Percentiles rank a stretch among this genome's conserved stretches.
phyloP scores from a whole-genome alignment of 306 rosid genomes.

The Gastrolobium villosum region DNA sequence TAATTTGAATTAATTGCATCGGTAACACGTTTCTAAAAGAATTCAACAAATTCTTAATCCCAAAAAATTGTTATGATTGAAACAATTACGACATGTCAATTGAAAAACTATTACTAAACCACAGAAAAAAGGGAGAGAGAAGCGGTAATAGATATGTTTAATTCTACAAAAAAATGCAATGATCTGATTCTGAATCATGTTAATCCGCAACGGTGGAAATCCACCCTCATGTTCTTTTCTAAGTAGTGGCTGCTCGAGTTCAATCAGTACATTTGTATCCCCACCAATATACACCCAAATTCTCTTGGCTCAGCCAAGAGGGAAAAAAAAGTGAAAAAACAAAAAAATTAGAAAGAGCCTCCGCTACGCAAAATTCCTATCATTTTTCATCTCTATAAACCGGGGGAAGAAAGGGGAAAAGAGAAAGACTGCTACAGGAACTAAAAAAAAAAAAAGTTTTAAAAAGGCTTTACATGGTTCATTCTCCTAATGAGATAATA shows the following conservation, averaged over 20 bases:
- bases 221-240: slow-evolving; percentile 65
- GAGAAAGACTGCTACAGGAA: slow-evolving; percentile 20
- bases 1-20: background rate
- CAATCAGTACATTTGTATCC: slow-evolving; percentile 73
- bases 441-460: slow-evolving; percentile 21
- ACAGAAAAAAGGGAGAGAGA: background rate
- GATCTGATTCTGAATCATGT: slow-evolving; percentile 52
- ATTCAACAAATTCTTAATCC: background rate
- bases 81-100: background rate
- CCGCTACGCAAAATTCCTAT: slow-evolving; percentile 69
- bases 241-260: slow-evolving; percentile 63
- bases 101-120: background rate
- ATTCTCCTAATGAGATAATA: slow-evolving; percentile 50
- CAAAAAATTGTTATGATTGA: background rate
- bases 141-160: background rate
- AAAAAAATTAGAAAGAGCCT: slow-evolving; percentile 56
- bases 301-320: slow-evolving; percentile 52
- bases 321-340: slow-evolving; percentile 38
- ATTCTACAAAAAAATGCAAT: background rate
- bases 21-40: background rate
- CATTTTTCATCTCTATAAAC: slow-evolving; percentile 53
- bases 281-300: slow-evolving; percentile 81
- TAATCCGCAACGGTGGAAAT: slow-evolving; percentile 72
- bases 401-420: slow-evolving; percentile 37
- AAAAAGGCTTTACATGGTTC: slow-evolving; percentile 36